A percentile compares a stretch with the other conserved stretches of the same genome.
phyloP scores from a whole-genome alignment of 2,329 filamentous ascomycete species.

The Niveomyces coronatus region DNA sequence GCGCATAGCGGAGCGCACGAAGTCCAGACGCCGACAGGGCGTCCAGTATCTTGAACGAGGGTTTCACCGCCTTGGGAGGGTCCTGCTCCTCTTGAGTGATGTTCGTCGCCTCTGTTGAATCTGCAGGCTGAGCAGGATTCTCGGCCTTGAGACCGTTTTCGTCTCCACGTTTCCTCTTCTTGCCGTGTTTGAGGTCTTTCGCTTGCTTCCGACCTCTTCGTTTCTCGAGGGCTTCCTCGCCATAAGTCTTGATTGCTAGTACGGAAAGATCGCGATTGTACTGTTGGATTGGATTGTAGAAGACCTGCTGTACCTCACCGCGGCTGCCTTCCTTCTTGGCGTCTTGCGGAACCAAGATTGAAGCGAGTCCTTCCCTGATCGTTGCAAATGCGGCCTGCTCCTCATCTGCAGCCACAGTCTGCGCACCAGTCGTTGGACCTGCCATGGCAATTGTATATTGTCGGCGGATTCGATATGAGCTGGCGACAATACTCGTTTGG shows the following conservation, averaged over 20 bases:
- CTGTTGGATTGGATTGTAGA: conserved; percentile 98
- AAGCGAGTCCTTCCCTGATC: conserved; percentile 46
- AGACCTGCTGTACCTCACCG: conserved; percentile 66
- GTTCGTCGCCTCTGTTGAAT: conserved; percentile 5
- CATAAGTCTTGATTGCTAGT: conserved; percentile 82
- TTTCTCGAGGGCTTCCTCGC: conserved; percentile 50
- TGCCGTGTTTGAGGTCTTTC: conserved; percentile 28
- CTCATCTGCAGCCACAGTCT: conserved; percentile 27
- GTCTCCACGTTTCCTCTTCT: conserved; percentile 29
- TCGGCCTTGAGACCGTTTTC: conserved; percentile 16
- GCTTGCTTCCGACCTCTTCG: conserved; percentile 18
- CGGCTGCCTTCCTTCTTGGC: conserved; percentile 37
- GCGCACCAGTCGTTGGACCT: conserved; percentile 7
- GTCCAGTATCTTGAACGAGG: conserved; percentile 75
- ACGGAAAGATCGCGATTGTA: conserved; percentile 96
- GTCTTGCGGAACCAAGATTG: conserved; percentile 42
- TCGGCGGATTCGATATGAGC: not conserved
- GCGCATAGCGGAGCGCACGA: conserved; percentile 80
- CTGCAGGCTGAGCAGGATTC: conserved; percentile 1
- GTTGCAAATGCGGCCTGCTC: conserved; percentile 41
- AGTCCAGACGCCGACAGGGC: conserved; percentile 90
- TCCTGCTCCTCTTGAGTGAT: conserved; percentile 9
- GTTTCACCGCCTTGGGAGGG: conserved; percentile 22
- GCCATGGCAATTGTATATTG: conserved; percentile 3
- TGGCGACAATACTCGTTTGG: not conserved